These are phyloP conservation scores for Nemania bipapillata DNA, from an alignment of 2,329 filamentous ascomycete species.

Conservation along the genomic window DNA sequence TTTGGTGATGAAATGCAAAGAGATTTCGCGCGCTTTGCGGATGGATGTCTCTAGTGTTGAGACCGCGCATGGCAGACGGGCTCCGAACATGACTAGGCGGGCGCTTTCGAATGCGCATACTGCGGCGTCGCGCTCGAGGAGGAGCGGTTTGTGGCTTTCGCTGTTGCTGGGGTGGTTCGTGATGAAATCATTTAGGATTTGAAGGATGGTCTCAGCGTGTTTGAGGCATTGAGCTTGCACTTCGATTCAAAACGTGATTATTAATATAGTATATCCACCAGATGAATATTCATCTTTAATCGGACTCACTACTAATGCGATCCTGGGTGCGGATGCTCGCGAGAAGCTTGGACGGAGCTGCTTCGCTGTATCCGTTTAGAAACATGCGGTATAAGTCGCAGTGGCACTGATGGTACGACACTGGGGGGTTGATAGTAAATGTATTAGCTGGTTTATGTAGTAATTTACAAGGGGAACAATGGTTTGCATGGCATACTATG, in stretches of 20 bases:
- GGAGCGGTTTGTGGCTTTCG: slow-evolving; percentile 24
- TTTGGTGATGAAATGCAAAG: slow-evolving; percentile 49
- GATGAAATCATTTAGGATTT: slow-evolving; percentile 49
- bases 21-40: slow-evolving; percentile 43
- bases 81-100: slow-evolving; percentile 53
- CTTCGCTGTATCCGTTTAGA: slow-evolving; percentile 55
- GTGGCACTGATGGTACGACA: slow-evolving; percentile 57
- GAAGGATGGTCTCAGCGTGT: slow-evolving; percentile 56
- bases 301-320: slow-evolving; percentile 43
- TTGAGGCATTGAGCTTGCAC: slow-evolving; percentile 52
- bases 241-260: neutral
- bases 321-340: slow-evolving; percentile 47
- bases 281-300: neutral
- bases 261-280: neutral
- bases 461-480: neutral
- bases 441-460: neutral
- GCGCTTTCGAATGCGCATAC: slow-evolving; percentile 58
- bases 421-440: no score
- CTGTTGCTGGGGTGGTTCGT: slow-evolving; percentile 33
- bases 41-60: slow-evolving; percentile 44
- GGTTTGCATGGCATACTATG: slow-evolving; percentile 37
- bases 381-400: slow-evolving; percentile 60
- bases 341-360: slow-evolving; percentile 50
- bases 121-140: slow-evolving; percentile 56
- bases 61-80: slow-evolving; percentile 37